A percentile compares a stretch with the other conserved stretches of the same genome.
Evolutionary conservation across 78 protist genomes (phyloP).

Genomic region (Planoprotostelium fungivorum): DNA sequence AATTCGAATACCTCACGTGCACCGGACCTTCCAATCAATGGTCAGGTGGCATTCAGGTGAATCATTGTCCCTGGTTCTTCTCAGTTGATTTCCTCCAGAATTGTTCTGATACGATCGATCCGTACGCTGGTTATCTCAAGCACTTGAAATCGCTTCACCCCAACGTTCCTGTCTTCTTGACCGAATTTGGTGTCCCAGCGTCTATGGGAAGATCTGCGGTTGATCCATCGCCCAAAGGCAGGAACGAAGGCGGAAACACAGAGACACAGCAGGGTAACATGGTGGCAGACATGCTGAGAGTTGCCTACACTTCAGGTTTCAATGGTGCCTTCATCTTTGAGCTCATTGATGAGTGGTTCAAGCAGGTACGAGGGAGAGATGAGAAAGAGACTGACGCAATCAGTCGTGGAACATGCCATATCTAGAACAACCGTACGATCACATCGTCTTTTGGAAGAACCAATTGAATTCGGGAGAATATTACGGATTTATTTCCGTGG

Average conservation of each 20-base stretch:
- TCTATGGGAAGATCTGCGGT: background rate
- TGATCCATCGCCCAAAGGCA: background rate
- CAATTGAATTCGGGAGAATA: background rate
- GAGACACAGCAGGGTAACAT: background rate
- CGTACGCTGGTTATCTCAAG: background rate
- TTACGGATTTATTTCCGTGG: background rate
- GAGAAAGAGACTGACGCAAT: background rate
- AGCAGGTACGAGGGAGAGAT: background rate
- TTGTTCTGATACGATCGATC: background rate
- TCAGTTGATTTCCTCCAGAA: too few species aligned
- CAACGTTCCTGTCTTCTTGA: background rate
- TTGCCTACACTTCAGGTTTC: background rate
- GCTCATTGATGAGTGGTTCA: background rate
- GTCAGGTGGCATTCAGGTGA: too few species aligned
- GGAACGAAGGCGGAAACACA: background rate
- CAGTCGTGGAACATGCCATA: background rate
- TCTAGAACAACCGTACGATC: background rate
- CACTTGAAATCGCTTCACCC: background rate
- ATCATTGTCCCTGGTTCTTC: too few species aligned
- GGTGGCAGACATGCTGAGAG: background rate
- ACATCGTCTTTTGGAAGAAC: background rate
- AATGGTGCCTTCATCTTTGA: background rate
- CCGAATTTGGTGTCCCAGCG: background rate
- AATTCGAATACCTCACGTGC: background rate
- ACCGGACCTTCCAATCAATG: too few species aligned